These are phyloP conservation scores for Cordyceps cicadae DNA, from an alignment of 2,329 filamentous ascomycete genomes.

Conservation along the genomic window DNA sequence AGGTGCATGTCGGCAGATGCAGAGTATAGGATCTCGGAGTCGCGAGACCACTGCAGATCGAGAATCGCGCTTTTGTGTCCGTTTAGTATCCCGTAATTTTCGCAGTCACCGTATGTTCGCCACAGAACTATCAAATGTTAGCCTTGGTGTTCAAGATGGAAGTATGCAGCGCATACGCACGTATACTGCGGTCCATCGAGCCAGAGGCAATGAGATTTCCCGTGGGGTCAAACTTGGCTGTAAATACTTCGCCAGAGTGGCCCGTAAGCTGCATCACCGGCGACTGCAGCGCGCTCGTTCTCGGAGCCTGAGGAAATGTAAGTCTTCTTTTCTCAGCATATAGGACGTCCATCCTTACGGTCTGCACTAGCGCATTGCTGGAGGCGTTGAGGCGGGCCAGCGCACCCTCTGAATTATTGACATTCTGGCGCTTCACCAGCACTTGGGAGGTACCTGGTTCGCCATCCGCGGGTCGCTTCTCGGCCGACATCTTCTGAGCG, in stretches of 20 bases:
- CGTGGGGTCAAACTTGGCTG: conserved; percentile 80
- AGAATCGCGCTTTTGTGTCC: conserved; percentile 88
- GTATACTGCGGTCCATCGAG: conserved; percentile 86
- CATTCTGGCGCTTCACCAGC: conserved; percentile 82
- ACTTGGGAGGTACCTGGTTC: conserved; percentile 73
- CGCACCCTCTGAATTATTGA: conserved; percentile 39
- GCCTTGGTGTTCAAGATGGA: background rate
- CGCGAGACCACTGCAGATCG: conserved; percentile 93
- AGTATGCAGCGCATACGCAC: conserved; percentile 39
- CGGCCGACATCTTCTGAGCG: conserved; percentile 62
- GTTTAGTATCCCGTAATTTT: conserved; percentile 83
- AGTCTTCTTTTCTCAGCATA: conserved; percentile 8
- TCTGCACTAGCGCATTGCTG: conserved; percentile 41
- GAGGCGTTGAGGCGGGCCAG: conserved; percentile 44
- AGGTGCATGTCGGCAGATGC: conserved; percentile 90
- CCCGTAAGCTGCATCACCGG: conserved; percentile 91
- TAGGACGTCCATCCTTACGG: conserved; percentile 30
- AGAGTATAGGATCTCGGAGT: conserved; percentile 83
- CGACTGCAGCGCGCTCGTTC: conserved; percentile 76
- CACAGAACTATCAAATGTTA: conserved; percentile 61
- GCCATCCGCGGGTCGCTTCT: conserved; percentile 85
- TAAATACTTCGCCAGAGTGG: conserved; percentile 78
- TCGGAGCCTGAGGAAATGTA: conserved; percentile 49
- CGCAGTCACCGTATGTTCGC: conserved; percentile 85
- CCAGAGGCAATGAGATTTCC: conserved; percentile 87